Base-by-base conservation (phyloP, 2,329 filamentous ascomycete genomes). In the Colletotrichum karsti region DNA sequence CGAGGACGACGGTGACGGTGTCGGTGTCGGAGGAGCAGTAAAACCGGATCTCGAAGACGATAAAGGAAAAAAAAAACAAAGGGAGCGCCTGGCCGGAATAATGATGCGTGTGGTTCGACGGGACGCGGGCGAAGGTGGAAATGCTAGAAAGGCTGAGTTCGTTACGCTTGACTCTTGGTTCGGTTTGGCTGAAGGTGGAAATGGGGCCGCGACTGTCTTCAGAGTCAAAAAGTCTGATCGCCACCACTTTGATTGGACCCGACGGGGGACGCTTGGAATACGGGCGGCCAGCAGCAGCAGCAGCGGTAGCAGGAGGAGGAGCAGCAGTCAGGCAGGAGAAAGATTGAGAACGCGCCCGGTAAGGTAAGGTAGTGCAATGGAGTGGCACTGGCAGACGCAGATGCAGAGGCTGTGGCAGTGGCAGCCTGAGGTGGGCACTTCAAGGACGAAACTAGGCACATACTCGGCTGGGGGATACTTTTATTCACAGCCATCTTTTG, bases 211-310 rank as follows among this genome's bases (percentile, higher is more conserved):
- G 41, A 68, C 58, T 60, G 65, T 64, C 68, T 55, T 69, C 65
- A 69, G 58, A 68, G 63, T 75, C 74, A 77, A 68, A 67, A 77
- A 77, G 77, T 78, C 76, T 77, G 77, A 79, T 78, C 74, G 77
- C 72, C 72, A 68, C 71, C 28, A 22, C 48, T 61, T 62, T 80
- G 75, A 81, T 81, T 81, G 78, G 82, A 71, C 63, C 30, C 66
- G 60, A 65, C 28, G 30, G 60, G 60, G 65, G 48, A 54, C 46
- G 42, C 46, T 55, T 53, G 41, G 57, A 55, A 56, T 51, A 62
- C 54, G 57, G 63, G 41, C 41, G 48, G 24, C 50, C 39, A 62
- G 12, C 58, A 39, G 41, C 55, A 51, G 46, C 46, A 51, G 46
- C 39, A n/a, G 12, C 58, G 28, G 41, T 39, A 51, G 46, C 46